A percentile compares a stretch with the other conserved stretches of the same genome.
phyloP scores from a whole-genome alignment of 768 basidiomycete species.

The Lentinula sp. region DNA sequence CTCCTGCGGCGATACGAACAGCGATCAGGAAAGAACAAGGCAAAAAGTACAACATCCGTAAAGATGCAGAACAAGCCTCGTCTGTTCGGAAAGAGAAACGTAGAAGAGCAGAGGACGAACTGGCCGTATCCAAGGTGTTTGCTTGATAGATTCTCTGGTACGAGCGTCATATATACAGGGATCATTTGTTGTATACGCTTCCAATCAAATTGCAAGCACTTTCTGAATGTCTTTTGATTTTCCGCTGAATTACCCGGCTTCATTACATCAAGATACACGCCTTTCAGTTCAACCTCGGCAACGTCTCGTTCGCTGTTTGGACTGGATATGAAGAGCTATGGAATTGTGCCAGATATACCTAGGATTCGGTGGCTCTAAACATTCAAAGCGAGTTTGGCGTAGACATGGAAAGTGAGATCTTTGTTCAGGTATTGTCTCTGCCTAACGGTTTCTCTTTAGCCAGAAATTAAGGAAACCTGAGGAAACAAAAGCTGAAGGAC shows the following conservation, averaged over 20 bases:
- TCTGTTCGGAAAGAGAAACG: conserved; percentile 57
- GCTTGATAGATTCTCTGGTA: conserved; percentile 37
- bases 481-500: no score
- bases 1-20: conserved; percentile 77
- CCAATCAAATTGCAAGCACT: neutral
- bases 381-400: neutral
- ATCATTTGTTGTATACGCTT: neutral
- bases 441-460: no score
- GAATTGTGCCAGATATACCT: no score
- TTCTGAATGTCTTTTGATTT: neutral
- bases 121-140: conserved; percentile 88
- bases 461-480: no score
- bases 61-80: conserved; percentile 69
- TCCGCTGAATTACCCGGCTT: neutral
- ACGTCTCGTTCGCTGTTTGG: neutral
- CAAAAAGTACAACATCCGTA: conserved; percentile 74
- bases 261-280: neutral
- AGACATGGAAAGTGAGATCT: neutral
- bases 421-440: neutral
- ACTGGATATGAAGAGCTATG: neutral
- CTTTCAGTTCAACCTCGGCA: neutral
- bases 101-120: conserved; percentile 63
- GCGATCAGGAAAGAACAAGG: conserved; percentile 67
- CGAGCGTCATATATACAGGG: neutral
- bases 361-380: no score